Evolutionary conservation across 805 yeast genomes (phyloP).

Genomic region (Saturnispora halmiae): DNA sequence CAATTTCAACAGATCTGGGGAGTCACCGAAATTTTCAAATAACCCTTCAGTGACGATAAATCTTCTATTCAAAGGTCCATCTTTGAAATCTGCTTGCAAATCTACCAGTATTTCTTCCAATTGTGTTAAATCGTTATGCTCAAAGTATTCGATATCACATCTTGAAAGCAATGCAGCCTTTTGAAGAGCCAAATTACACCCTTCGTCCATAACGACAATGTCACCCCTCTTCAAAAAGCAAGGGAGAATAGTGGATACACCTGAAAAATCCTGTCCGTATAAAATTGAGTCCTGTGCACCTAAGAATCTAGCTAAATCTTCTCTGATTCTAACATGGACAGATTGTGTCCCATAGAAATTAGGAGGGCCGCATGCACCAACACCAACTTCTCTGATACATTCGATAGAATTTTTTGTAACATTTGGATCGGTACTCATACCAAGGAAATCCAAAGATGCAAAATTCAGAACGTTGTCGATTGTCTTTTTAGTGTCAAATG

Average conservation of each 20-base stretch:
- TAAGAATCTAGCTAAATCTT: slow-evolving; percentile 63
- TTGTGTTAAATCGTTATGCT: slow-evolving; percentile 84
- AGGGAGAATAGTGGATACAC: slow-evolving; percentile 82
- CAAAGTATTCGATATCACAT: slow-evolving; percentile 72
- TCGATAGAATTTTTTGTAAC: slow-evolving; percentile 47
- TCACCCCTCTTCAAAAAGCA: slow-evolving; percentile 95
- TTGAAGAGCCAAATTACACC: slow-evolving; percentile 67
- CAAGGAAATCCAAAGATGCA: slow-evolving; percentile 63
- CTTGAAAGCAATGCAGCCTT: slow-evolving; percentile 84
- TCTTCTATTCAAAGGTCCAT: slow-evolving; percentile 78
- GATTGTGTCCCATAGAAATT: slow-evolving; percentile 96
- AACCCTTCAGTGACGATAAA: slow-evolving; percentile 84
- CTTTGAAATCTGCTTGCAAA: slow-evolving; percentile 47
- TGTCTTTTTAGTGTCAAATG: slow-evolving; percentile 19
- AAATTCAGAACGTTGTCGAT: slow-evolving; percentile 46
- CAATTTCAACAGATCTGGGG: slow-evolving; percentile 46
- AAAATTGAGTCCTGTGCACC: slow-evolving; percentile 72
- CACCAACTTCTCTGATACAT: slow-evolving; percentile 66
- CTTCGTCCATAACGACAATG: slow-evolving; percentile 77
- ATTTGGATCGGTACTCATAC: slow-evolving; percentile 40
- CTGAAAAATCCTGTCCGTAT: slow-evolving; percentile 88
- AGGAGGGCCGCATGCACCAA: slow-evolving; percentile 98
- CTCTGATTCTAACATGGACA: slow-evolving; percentile 73
- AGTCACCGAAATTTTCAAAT: slow-evolving; percentile 35
- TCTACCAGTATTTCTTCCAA: slow-evolving; percentile 61